These are phyloP conservation scores for Leonotis leonurus DNA, from an alignment of 257 asterid genomes.

Conservation along the genomic window DNA sequence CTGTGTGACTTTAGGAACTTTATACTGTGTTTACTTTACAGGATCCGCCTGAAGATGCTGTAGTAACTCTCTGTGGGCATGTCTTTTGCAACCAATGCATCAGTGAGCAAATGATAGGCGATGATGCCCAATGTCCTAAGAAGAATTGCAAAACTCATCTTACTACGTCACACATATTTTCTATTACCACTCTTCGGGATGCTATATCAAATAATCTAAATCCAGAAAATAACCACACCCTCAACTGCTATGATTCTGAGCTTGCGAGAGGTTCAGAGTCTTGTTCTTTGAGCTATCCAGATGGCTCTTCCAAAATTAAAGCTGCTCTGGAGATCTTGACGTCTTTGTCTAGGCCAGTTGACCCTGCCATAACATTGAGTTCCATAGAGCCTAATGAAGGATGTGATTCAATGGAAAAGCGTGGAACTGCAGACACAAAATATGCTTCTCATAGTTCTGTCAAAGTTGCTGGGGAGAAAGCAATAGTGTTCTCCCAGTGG, in stretches of 20 bases:
- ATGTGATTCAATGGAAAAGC: constrained; percentile 8
- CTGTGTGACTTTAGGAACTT: neutral
- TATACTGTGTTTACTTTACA: constrained; percentile 25
- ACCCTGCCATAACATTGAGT: constrained; percentile 13
- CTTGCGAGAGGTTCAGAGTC: constrained; percentile 32
- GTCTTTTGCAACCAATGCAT: constrained; percentile 95
- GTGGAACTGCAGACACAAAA: constrained; percentile 14
- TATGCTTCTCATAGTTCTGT: constrained; percentile 18
- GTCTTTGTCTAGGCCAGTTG: constrained; percentile 40
- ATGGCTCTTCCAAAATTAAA: constrained; percentile 80
- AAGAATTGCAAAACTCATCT: constrained; percentile 43
- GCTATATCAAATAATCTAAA: constrained; percentile 42
- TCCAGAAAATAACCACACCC: constrained; percentile 15
- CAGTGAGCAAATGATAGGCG: constrained; percentile 72
- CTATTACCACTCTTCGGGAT: constrained; percentile 29
- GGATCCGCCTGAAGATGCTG: constrained; percentile 99
- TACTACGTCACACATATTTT: neutral
- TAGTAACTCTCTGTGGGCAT: constrained; percentile 80
- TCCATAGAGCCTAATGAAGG: neutral
- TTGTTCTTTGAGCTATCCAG: constrained; percentile 28
- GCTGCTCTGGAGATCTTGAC: constrained; percentile 71
- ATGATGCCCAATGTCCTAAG: constrained; percentile 69
- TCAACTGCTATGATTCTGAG: constrained; percentile 32
- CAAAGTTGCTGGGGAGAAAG: constrained; percentile 61
- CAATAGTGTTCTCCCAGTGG: constrained; percentile 98